Conservation (phyloP, 352 stramenopile species). For the Phytophthora nicotianae region DNA sequence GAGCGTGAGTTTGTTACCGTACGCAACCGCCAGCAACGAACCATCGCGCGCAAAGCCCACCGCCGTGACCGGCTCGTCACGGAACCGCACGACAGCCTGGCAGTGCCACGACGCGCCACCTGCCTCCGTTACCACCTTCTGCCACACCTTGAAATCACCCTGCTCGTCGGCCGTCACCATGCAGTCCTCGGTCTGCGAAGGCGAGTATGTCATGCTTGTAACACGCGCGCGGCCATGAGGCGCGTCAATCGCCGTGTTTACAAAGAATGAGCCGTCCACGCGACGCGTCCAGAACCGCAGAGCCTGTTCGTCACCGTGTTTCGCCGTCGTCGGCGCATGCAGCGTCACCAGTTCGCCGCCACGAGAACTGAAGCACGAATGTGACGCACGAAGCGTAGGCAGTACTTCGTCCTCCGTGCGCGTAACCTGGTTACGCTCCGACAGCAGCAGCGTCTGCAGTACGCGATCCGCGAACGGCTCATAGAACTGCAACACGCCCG, state of each 20-base stretch:
- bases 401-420: slow-evolving; percentile 71
- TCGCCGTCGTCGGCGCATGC: slow-evolving; percentile 40
- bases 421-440: slow-evolving; percentile 86
- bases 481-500: slow-evolving; percentile 82
- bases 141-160: slow-evolving; percentile 87
- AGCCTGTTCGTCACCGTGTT: slow-evolving; percentile 52
- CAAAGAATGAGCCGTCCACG: slow-evolving; percentile 75
- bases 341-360: slow-evolving; percentile 67
- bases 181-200: slow-evolving; percentile 39
- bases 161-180: slow-evolving; percentile 70
- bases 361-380: slow-evolving; percentile 56
- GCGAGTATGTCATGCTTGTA: slow-evolving; percentile 64
- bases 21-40: slow-evolving; percentile 85
- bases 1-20: slow-evolving; percentile 79
- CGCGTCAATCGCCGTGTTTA: slow-evolving; percentile 82
- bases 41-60: slow-evolving; percentile 77
- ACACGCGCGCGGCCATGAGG: slow-evolving; percentile 65
- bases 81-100: slow-evolving; percentile 80
- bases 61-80: slow-evolving; percentile 66
- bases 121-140: slow-evolving; percentile 34
- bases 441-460: slow-evolving; percentile 68
- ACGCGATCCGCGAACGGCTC: slow-evolving; percentile 83
- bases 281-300: slow-evolving; percentile 82
- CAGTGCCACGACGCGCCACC: slow-evolving; percentile 65
- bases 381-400: slow-evolving; percentile 54